These are phyloP conservation scores for Termitomyces sp. DNA, from an alignment of 768 basidiomycete species.

Conservation along the genomic window DNA sequence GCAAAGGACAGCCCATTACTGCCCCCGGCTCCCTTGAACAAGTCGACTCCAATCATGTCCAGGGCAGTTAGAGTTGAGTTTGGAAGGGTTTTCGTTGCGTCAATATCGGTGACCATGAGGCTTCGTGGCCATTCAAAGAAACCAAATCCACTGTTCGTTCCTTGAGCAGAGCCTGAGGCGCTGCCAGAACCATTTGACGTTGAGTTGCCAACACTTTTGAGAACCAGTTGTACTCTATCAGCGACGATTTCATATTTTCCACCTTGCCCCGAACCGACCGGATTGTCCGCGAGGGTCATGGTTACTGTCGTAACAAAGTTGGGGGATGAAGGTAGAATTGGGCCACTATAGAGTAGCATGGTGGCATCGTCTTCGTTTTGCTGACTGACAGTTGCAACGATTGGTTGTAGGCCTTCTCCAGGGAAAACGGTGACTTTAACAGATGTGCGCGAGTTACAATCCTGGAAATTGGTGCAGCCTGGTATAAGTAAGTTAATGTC, in stretches of 20 bases:
- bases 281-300: conserved; percentile 67
- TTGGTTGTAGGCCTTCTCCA: conserved; percentile 60
- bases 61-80: conserved; percentile 69
- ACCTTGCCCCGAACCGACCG: conserved; percentile 57
- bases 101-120: conserved; percentile 32
- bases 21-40: conserved; percentile 62
- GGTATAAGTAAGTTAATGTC: conserved; percentile 82
- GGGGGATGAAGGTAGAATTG: conserved; percentile 70
- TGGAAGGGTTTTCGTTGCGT: conserved; percentile 59
- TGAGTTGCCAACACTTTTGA: conserved; percentile 57
- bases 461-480: conserved; percentile 76
- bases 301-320: conserved; percentile 71
- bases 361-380: conserved; percentile 60
- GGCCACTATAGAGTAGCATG: conserved; percentile 73
- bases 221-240: conserved; percentile 75
- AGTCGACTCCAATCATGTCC: conserved; percentile 57
- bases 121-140: conserved; percentile 85
- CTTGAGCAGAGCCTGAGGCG: conserved; percentile 25
- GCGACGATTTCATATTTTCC: conserved; percentile 84
- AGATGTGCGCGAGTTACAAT: conserved; percentile 76
- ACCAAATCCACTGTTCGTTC: conserved; percentile 61
- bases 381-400: conserved; percentile 71
- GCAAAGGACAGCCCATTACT: conserved; percentile 31
- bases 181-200: conserved; percentile 28
- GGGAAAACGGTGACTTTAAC: conserved; percentile 85